These are phyloP conservation scores for Thuidium tamariscinum DNA, from an alignment of 225 moss, liverwort and hornwort species.

Conservation along the genomic window DNA sequence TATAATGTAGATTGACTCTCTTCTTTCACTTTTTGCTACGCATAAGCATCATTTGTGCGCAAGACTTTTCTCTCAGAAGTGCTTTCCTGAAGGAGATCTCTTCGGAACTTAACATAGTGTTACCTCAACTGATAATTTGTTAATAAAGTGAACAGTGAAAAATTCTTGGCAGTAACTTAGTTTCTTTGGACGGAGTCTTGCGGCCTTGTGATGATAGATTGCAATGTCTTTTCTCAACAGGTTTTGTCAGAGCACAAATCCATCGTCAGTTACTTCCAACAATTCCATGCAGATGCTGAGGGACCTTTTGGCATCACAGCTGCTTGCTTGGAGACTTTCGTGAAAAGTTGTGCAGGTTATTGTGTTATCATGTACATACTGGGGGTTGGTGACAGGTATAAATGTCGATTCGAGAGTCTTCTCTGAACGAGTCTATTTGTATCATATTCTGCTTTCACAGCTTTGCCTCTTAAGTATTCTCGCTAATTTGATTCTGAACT, in stretches of 20 bases:
- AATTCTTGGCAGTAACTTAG: not conserved
- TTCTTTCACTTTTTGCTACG: not conserved
- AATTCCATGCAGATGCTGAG: slow-evolving; percentile 77
- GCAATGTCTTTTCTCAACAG: slow-evolving; percentile 16
- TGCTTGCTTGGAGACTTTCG: slow-evolving; percentile 87
- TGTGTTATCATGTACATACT: slow-evolving; percentile 98
- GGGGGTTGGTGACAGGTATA: slow-evolving; percentile 87
- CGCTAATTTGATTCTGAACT: not conserved
- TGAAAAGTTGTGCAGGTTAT: slow-evolving; percentile 96
- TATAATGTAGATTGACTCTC: not conserved
- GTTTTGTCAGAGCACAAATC: slow-evolving; percentile 85
- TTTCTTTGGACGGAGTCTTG: not conserved
- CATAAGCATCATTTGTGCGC: not conserved
- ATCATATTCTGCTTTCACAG: not conserved
- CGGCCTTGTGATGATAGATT: not conserved
- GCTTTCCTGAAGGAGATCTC: not conserved
- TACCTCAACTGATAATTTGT: not conserved
- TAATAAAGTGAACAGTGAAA: not conserved
- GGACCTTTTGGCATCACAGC: slow-evolving; percentile 88
- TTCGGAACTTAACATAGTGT: not conserved
- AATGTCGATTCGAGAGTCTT: not conserved
- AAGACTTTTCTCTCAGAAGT: not conserved
- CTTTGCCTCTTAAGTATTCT: not conserved
- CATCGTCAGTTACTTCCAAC: slow-evolving; percentile 72
- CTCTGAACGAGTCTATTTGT: not conserved